Evolutionary conservation across 2,329 filamentous ascomycete species (phyloP).

Genomic region (Microcyclospora tardicrescens): DNA sequence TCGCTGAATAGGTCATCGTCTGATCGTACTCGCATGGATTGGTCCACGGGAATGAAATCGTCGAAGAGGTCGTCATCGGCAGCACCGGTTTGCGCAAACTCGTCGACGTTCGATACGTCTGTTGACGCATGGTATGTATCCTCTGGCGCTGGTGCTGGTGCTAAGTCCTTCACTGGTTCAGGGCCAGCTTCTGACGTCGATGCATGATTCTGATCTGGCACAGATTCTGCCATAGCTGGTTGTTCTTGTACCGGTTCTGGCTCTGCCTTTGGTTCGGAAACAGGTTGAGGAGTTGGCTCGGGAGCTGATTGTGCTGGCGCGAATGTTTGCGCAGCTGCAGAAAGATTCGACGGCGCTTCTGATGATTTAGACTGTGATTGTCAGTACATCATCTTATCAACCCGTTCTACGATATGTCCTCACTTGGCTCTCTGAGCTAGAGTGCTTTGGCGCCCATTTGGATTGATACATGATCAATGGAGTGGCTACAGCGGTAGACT

Average conservation of each 20-base stretch:
- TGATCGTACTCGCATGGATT: slow-evolving; percentile 37
- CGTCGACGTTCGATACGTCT: slow-evolving; percentile 5
- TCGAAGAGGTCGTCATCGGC: slow-evolving; percentile 22
- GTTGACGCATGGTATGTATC: slow-evolving; percentile 5
- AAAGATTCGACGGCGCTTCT: slow-evolving; percentile 4
- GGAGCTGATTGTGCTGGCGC: slow-evolving; percentile 4
- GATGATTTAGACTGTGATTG: background rate
- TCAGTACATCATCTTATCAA: background rate
- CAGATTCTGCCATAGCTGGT: too few species aligned
- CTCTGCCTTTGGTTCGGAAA: too few species aligned
- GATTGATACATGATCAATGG: slow-evolving; percentile 8
- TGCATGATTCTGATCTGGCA: too few species aligned
- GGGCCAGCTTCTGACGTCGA: too few species aligned
- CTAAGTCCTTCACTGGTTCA: background rate
- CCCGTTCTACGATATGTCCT: background rate
- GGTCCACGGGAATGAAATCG: slow-evolving; percentile 25
- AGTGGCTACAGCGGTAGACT: background rate
- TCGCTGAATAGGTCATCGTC: slow-evolving; percentile 40
- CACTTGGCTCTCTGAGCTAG: slow-evolving; percentile 1
- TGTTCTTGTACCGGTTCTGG: too few species aligned
- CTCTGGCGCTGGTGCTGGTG: slow-evolving; percentile 2
- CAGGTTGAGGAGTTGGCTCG: background rate
- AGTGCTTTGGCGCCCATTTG: slow-evolving; percentile 9
- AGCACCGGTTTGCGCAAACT: slow-evolving; percentile 23
- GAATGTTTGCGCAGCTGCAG: slow-evolving; percentile 8